Evolutionary conservation across 2,329 filamentous ascomycete genomes (phyloP).

Genomic region (Penicillium frequentans): DNA sequence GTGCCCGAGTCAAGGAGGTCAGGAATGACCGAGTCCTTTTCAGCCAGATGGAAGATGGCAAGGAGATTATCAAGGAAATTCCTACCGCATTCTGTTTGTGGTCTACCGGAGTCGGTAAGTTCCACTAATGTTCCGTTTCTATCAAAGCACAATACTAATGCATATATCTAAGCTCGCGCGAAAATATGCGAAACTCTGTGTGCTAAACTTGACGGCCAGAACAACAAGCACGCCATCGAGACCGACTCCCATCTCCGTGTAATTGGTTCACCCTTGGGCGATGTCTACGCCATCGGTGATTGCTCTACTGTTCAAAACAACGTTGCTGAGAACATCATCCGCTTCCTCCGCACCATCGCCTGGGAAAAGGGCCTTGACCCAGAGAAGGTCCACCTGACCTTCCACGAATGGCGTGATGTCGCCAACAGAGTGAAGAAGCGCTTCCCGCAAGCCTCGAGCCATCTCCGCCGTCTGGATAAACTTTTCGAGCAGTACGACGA

Average conservation of each 20-base stretch:
- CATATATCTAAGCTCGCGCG: constrained; percentile 60
- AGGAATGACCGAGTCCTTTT: constrained; percentile 81
- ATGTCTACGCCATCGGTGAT: constrained; percentile 95
- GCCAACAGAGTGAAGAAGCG: constrained; percentile 80
- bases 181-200: constrained; percentile 76
- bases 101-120: constrained; percentile 81
- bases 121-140: not conserved
- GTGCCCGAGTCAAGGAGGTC: constrained; percentile 90
- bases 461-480: constrained; percentile 84
- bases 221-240: constrained; percentile 87
- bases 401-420: constrained; percentile 82
- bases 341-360: constrained; percentile 83
- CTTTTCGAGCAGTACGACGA: constrained; percentile 91
- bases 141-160: constrained; percentile 1
- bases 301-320: constrained; percentile 98
- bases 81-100: constrained; percentile 96
- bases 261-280: constrained; percentile 82
- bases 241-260: constrained; percentile 92
- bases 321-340: constrained; percentile 83
- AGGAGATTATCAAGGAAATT: constrained; percentile 81
- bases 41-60: constrained; percentile 76
- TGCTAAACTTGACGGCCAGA: constrained; percentile 74
- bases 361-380: constrained; percentile 92
- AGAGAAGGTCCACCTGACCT: constrained; percentile 80
- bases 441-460: constrained; percentile 86